Evolutionary conservation across 148 eudicot species (phyloP), one percentile per base, ranked within the genome.

Genomic region (Polygonum maritimum): DNA sequence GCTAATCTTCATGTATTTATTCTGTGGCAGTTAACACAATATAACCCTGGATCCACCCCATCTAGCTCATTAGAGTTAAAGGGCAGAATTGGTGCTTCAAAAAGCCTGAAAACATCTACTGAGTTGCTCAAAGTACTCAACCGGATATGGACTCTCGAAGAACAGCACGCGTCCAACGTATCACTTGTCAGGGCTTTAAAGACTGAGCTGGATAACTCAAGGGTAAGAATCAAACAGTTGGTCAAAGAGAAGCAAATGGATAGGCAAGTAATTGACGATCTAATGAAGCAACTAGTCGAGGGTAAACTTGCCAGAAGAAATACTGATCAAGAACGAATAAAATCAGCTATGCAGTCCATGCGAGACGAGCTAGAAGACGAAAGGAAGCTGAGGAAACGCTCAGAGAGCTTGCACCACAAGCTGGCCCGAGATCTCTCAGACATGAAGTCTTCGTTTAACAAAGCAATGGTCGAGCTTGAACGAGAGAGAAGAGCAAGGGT

Each of bases 71-170:
- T 84, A 81, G 87, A 83, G 71, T 75, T 87, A 54, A 88, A 83
- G 80, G 89, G 86, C 58, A 84, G 83, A 77, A 54, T 71, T 48
- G 81, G 83, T 69, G 85, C 87, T 63, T 77, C 92, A 31, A 81
- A 70, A 71, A 81, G 78, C 82, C 87, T 94, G 49, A 86, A 92
- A 86, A 92, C 96, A 70, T 90, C 97, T 33, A 83, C 92, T 0
- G 96, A 92, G 81, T 75, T 92, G 16, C 90, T 92, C 74, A 90
- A 86, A 82, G 86, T 94, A 73, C 89, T 94, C 41, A 88, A 92
- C 76, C 87, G 90, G 54, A 94, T 94, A 31, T 92, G 93, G 96
- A 88, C 79, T 82, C 96, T 94, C 47, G 98, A 94, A 84, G 92
- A 94, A 77, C 94, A 90, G 74, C 96, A 94, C 51, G 80, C 85